Evolutionary conservation across 768 basidiomycete genomes (phyloP), one percentile per base, ranked within the genome.

Genomic region (Suillus brevipes): DNA sequence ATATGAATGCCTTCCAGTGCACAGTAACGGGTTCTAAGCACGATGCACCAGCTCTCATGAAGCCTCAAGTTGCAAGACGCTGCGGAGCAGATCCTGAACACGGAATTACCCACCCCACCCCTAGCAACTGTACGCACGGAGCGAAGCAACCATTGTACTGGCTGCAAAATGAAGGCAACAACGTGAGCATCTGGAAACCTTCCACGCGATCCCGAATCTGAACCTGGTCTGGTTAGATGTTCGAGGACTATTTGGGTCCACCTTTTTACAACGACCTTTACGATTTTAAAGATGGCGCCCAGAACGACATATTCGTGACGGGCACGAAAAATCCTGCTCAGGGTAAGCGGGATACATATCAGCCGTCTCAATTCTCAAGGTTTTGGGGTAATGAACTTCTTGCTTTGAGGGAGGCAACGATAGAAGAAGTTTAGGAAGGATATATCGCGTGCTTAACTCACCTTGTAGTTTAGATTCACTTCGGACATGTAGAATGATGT

Each of bases 241-340:
- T 71, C 56, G 77, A 79, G 65, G 75, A 64, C 62, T 66, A 66
- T 1, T 71, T 74, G 62, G 20, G 52, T 23, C 72, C 78, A 8
- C 78, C 77, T n/a, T 63, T 68, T 31, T 84, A 84, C 70, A 77
- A 73, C 53, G 65, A 68, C 38, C 63, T 74, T 20, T 84, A 79
- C 69, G 77, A 79, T 60, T 84, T 80, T 71, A 53, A 31, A 2
- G 75, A 83, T 64, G 84, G 84, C 49, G 79, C 80, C 8, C 82
- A 84, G 72, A 67, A 73, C 28, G 77, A 83, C 68, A 77, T 83
- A 66, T 82, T 83, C 68, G 63, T 43, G n/a, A 47, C 28, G 2
- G 28, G 16, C 28, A 20, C 18, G 16, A 25, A 50, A 12, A 20
- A 34, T 40, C 10, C 40, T 14, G 47, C 12, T 49, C 49, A 50